Evolutionary conservation across 306 rosid genomes (phyloP), one percentile per base, ranked within the genome.

Genomic region (Cicer bijugum): DNA sequence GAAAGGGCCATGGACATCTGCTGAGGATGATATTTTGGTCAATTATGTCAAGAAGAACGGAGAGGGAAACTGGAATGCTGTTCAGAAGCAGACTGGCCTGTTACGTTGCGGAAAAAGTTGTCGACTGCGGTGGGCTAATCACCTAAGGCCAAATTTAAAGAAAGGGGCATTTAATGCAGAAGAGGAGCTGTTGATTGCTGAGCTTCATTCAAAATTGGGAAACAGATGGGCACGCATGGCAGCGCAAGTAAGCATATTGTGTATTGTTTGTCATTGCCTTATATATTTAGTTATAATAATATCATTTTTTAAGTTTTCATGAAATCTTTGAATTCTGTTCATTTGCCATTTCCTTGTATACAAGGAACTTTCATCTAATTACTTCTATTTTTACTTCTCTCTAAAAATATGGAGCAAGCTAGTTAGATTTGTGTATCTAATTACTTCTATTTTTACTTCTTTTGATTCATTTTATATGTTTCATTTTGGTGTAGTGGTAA

Each of bases 151-250:
- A 44, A 87, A 91, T 84, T 88, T 95, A 83, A 95, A 87, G 90
- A 95, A 95, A 78, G 99, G 97, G 44, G 81, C 97, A 10, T 87
- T 95, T 82, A 88, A 96, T 15, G 63, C 86, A 2, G 96, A 88
- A 64, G 99, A 95, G 83, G 99, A 91, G 82, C 75, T 33, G 72
- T 38, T 87, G 80, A 95, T 95, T 69, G 87, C 88, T 84, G 86
- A 90, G 73, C 97, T 95, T 79, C 99, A 95, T 43, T 86, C 89
- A 40, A 86, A 84, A 87, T 83, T 91, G 90, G 99, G 99, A 78
- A 95, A 95, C 86, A 95, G 84, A 88, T 95, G 99, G 99, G 97
- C 99, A 15, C 93, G 90, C 71, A 95, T 95, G 97, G 97, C 97
- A 0, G 86, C 90, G 38, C 89, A 90, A 56, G 99, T 95, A 88